A percentile compares a stretch with the other conserved stretches of the same genome.
These are phyloP conservation scores for Limnanthes douglasii DNA, from an alignment of 345 rosid species.

Conservation along the genomic window DNA sequence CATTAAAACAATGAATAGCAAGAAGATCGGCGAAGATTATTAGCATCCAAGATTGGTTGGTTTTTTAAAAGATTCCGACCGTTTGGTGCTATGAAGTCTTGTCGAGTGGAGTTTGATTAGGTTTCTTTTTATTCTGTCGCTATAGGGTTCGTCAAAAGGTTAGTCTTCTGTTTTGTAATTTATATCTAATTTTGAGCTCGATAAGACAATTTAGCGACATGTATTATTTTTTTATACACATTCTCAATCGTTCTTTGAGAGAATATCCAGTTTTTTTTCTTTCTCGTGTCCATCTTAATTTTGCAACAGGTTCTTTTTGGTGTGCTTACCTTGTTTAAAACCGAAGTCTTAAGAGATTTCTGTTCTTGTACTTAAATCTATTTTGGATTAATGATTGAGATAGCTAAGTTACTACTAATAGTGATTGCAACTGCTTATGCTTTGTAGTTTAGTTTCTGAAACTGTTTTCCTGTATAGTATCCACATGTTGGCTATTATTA, in stretches of 20 bases:
- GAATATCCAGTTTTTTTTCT: constrained; percentile 2
- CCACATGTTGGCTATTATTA: no score
- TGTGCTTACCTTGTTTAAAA: no score
- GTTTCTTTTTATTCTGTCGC: no score
- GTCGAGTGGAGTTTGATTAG: constrained; percentile 6
- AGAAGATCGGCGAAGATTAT: constrained; percentile 19
- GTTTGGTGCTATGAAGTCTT: constrained; percentile 8
- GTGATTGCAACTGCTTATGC: no score
- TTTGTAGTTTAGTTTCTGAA: no score
- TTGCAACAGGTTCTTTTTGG: constrained; percentile 4
- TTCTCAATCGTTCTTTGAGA: no score
- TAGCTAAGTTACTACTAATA: no score
- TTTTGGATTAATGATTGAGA: no score
- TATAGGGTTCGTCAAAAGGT: constrained; percentile 5
- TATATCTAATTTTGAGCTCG: background rate
- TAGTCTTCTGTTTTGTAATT: constrained; percentile 1
- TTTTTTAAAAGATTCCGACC: constrained; percentile 1
- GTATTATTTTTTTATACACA: no score
- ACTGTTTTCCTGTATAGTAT: no score
- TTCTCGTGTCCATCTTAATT: background rate
- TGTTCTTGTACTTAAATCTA: no score
- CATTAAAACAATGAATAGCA: constrained; percentile 3
- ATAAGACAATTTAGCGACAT: background rate
- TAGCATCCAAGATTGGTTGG: constrained; percentile 6
- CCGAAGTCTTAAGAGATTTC: no score